Base-by-base conservation (phyloP, 148 eudicot species). In the Spergularia marina region DNA sequence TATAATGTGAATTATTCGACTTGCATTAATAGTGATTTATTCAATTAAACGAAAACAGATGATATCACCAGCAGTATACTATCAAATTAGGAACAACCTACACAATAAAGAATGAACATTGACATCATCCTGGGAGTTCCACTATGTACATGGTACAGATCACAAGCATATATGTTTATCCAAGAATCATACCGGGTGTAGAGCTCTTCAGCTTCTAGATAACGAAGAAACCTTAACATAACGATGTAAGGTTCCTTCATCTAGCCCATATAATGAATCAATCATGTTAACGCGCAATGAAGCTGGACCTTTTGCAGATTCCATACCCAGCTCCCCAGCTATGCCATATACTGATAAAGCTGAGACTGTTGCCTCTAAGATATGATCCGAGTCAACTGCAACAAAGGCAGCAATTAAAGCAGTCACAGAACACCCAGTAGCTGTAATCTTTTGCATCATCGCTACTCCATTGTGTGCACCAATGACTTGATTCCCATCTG, bases 391-490 rank as follows among this genome's bases (percentile, higher is more conserved):
- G 63, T 90, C 89, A 62, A 88, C 75, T 79, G 94, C 91, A 68
- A 91, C 86, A 77, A 92, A 95, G 78, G 97, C 94, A 58, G 97
- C 84, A 68, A 92, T 89, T 41, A 90, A 89, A 11, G 94, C 96
- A 39, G 97, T 90, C 66, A 89, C 97, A 18, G 98, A 86, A 57
- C 97, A 92, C 44, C 97, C 96, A 2, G 94, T 92, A 12, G 96
- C 96, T 30, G 94, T 90, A 53, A 92, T 90, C 77, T 79, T 86
- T 71, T 92, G 96, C 90, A 95, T 47, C 96, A 92, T 83, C 10
- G 90, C 83, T 10, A 92, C 91, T 64, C 96, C 98, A 54, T 90
- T 92, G 74, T 79, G 83, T 56, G 83, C 92, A 66, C 90, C 84
- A 71, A 81, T 76, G 30, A 87, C 87, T 44, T 85, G 84, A 8